Evolutionary conservation across 257 asterid genomes (phyloP).

Genomic region (Solanum piurae): DNA sequence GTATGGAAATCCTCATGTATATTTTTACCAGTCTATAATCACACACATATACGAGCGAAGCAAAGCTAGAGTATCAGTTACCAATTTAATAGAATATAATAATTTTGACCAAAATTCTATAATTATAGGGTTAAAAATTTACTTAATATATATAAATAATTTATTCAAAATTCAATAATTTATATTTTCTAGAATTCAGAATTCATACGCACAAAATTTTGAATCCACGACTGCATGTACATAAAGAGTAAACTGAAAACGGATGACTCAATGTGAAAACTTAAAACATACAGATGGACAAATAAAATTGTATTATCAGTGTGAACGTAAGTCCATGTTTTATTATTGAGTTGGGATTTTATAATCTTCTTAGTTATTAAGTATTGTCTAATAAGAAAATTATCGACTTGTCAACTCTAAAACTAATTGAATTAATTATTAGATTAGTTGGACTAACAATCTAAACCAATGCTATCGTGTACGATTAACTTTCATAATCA

Average conservation of each 20-base stretch:
- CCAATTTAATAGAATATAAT: fast-evolving
- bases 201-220: not conserved
- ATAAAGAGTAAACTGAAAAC: not conserved
- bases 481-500: not conserved
- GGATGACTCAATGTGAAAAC: not conserved
- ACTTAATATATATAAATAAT: not conserved
- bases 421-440: not conserved
- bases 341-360: not conserved
- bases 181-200: not conserved
- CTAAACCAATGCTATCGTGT: not conserved
- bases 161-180: not conserved
- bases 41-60: not conserved
- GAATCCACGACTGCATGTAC: not conserved
- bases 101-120: not conserved
- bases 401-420: not conserved
- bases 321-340: not conserved
- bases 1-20: not conserved
- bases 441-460: not conserved
- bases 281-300: not conserved
- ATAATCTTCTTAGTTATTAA: not conserved
- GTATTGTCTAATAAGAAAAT: not conserved
- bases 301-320: not conserved
- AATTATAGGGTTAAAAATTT: fast-evolving
- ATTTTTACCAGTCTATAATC: not conserved
- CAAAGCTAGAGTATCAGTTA: not conserved